These are phyloP conservation scores for Astrocystis sublimbata DNA, from an alignment of 495 filamentous ascomycete genomes.

Conservation along the genomic window DNA sequence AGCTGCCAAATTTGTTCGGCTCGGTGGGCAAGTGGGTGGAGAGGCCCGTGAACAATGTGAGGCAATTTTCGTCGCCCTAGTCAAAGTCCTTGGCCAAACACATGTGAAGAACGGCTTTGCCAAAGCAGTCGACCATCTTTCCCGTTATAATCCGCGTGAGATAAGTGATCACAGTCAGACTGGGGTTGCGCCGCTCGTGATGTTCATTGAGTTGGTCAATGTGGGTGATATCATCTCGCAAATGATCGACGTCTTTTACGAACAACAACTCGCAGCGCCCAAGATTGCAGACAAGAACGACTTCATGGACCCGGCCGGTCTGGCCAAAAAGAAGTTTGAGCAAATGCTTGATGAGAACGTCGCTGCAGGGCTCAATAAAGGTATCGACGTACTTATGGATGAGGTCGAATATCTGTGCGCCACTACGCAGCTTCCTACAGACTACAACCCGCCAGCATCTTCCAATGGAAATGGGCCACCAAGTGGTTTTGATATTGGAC, in stretches of 20 bases:
- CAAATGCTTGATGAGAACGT: slow-evolving; percentile 98
- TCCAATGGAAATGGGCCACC: slow-evolving; percentile 21
- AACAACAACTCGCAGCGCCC: slow-evolving; percentile 81
- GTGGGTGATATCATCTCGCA: slow-evolving; percentile 97
- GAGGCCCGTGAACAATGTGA: slow-evolving; percentile 90
- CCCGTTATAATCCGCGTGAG: slow-evolving; percentile 86
- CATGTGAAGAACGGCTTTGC: slow-evolving; percentile 92
- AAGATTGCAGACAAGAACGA: slow-evolving; percentile 90
- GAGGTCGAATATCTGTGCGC: slow-evolving; percentile 96
- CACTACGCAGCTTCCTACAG: slow-evolving; percentile 79
- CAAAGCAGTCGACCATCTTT: slow-evolving; percentile 87
- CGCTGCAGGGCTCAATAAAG: slow-evolving; percentile 92
- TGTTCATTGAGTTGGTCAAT: slow-evolving; percentile 96
- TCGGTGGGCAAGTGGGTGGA: slow-evolving; percentile 75
- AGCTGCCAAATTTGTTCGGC: slow-evolving; percentile 73
- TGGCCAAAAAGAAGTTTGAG: slow-evolving; percentile 98
- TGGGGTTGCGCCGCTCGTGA: slow-evolving; percentile 88
- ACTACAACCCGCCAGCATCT: slow-evolving; percentile 73
- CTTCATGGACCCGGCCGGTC: slow-evolving; percentile 85
- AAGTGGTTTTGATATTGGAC: slow-evolving; percentile 68
- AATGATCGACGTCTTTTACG: slow-evolving; percentile 99
- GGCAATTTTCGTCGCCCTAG: slow-evolving; percentile 79
- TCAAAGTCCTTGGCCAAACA: slow-evolving; percentile 79
- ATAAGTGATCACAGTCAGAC: slow-evolving; percentile 67
- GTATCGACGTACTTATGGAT: slow-evolving; percentile 97